phyloP scores from a whole-genome alignment of 2,329 filamentous ascomycete genomes.

The Simplicillium aogashimaense region DNA sequence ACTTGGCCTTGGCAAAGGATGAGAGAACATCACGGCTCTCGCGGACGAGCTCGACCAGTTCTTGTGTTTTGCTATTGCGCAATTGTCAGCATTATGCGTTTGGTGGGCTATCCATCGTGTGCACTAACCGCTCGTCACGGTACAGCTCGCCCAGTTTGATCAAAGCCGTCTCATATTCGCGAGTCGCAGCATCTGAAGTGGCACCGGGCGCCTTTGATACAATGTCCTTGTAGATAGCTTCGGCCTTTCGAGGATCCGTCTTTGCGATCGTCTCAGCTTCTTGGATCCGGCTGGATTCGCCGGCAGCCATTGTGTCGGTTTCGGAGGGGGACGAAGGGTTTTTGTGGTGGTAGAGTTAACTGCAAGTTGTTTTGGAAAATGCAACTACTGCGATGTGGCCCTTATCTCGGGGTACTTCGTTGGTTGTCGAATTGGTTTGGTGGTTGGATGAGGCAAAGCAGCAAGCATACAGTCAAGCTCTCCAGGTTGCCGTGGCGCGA shows the following conservation, averaged over 20 bases:
- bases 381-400: background rate
- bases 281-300: constrained; percentile 59
- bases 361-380: background rate
- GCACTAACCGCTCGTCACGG: constrained; percentile 68
- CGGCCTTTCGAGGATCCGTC: constrained; percentile 73
- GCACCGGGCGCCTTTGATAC: constrained; percentile 75
- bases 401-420: constrained; percentile 3
- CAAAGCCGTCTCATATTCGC: constrained; percentile 85
- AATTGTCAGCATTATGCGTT: constrained; percentile 14
- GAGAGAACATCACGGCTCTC: constrained; percentile 86
- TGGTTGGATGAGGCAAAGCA: constrained; percentile 7
- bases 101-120: background rate
- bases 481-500: constrained; percentile 27
- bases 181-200: constrained; percentile 73
- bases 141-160: constrained; percentile 88
- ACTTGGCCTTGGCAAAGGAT: constrained; percentile 97
- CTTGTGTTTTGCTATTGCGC: constrained; percentile 57
- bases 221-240: constrained; percentile 81
- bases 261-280: constrained; percentile 81
- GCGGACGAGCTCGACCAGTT: constrained; percentile 82
- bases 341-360: background rate
- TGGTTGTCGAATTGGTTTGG: constrained; percentile 2
- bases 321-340: constrained; percentile 1
- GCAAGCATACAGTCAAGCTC: constrained; percentile 4
- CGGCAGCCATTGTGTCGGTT: constrained; percentile 38